phyloP scores from a whole-genome alignment of 306 rosid genomes.

The Ormosia emarginata region DNA sequence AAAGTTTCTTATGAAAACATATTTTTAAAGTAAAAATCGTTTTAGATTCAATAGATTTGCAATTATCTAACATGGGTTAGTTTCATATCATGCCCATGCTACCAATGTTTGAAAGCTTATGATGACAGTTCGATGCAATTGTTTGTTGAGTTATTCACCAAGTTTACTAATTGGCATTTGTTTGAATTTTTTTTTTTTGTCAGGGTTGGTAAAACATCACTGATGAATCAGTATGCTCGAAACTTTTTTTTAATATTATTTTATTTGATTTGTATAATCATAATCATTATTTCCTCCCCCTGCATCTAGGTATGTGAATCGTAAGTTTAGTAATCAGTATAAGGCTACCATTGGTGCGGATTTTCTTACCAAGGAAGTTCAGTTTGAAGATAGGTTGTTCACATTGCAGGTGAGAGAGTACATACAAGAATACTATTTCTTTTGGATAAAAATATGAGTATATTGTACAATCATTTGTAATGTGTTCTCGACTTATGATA shows the following conservation, averaged over 20 bases:
- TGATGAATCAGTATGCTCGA: slow-evolving; percentile 84
- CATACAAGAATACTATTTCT: neutral
- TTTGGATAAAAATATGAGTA: neutral
- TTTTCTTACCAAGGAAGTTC: slow-evolving; percentile 99
- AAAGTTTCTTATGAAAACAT: neutral
- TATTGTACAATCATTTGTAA: neutral
- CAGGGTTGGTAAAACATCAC: slow-evolving; percentile 99
- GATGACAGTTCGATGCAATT: neutral
- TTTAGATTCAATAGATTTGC: slow-evolving; percentile 8
- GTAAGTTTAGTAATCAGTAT: slow-evolving; percentile 97
- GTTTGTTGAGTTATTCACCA: slow-evolving; percentile 2
- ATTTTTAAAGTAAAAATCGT: neutral
- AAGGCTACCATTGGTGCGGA: slow-evolving; percentile 99
- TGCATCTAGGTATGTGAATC: slow-evolving; percentile 85
- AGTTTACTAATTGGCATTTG: slow-evolving; percentile 18
- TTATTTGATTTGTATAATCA: slow-evolving; percentile 2
- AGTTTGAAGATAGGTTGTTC: slow-evolving; percentile 94
- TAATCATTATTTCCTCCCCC: slow-evolving; percentile 1
- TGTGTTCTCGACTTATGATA: neutral
- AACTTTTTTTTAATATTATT: slow-evolving; percentile 18
- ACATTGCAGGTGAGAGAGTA: slow-evolving; percentile 77
- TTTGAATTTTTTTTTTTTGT: slow-evolving; percentile 19
- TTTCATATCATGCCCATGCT: neutral
- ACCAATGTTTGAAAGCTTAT: neutral
- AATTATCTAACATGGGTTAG: neutral